Conservation (phyloP, 441 rosid species). For the Iberis amara region DNA sequence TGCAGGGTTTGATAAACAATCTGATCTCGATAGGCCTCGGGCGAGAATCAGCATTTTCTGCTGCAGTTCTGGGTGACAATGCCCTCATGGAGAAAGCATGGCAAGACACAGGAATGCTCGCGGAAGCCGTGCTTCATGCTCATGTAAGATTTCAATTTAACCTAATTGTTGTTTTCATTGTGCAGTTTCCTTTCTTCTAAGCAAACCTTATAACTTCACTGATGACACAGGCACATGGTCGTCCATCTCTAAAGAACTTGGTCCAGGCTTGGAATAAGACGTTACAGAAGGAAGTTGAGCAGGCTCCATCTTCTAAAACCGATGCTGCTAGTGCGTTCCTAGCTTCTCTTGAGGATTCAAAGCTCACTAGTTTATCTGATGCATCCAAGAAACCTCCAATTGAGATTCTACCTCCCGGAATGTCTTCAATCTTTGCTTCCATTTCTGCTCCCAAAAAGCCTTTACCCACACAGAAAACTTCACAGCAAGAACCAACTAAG, state of each 20-base stretch:
- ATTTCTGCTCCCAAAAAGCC: constrained; percentile 73
- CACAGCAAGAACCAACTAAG: constrained; percentile 54
- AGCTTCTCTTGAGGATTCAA: constrained; percentile 91
- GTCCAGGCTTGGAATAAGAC: constrained; percentile 87
- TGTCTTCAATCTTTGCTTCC: constrained; percentile 81
- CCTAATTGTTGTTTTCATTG: background rate
- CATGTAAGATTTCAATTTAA: constrained; percentile 47
- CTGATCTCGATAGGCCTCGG: constrained; percentile 83
- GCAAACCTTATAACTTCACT: constrained; percentile 5
- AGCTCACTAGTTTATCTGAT: constrained; percentile 78
- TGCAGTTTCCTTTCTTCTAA: constrained; percentile 21
- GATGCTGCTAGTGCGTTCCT: constrained; percentile 92
- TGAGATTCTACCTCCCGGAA: constrained; percentile 91
- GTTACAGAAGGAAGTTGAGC: constrained; percentile 83
- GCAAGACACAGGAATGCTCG: constrained; percentile 99
- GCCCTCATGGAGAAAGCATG: constrained; percentile 97
- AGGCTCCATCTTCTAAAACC: constrained; percentile 56
- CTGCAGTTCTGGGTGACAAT: constrained; percentile 91
- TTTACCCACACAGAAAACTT: constrained; percentile 35
- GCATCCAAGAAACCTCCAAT: constrained; percentile 81
- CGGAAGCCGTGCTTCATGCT: constrained; percentile 96
- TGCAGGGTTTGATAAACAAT: constrained; percentile 78
- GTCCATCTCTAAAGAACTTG: constrained; percentile 80
- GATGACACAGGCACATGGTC: constrained; percentile 81
- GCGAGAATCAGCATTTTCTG: constrained; percentile 92